Evolutionary conservation across 305 asterid genomes (phyloP).

Genomic region (Ilex paraguariensis): DNA sequence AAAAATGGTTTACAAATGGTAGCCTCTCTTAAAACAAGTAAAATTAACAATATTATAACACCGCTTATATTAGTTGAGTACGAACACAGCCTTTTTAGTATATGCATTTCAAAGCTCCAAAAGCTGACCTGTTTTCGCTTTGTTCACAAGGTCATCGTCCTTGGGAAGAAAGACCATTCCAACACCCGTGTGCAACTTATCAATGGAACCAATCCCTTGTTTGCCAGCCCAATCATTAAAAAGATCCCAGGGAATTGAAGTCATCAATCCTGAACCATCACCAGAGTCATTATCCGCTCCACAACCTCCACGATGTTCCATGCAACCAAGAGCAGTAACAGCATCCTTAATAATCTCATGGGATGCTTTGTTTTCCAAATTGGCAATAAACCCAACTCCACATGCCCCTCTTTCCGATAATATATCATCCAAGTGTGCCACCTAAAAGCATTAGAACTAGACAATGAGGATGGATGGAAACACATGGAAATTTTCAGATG

Average conservation of each 20-base stretch:
- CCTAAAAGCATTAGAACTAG: conserved; percentile 38
- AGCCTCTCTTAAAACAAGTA: no score
- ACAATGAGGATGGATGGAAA: conserved; percentile 8
- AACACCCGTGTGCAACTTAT: conserved; percentile 80
- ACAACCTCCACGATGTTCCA: conserved; percentile 99
- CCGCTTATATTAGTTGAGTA: no score
- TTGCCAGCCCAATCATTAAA: conserved; percentile 84
- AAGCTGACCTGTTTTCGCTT: conserved; percentile 72
- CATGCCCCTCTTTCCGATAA: conserved; percentile 94
- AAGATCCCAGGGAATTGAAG: conserved; percentile 95
- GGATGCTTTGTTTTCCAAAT: conserved; percentile 81
- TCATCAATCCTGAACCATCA: conserved; percentile 98
- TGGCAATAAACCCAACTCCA: conserved; percentile 97
- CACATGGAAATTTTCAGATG: background rate
- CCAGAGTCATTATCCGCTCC: conserved; percentile 99
- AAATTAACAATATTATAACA: no score
- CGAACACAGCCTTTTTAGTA: background rate
- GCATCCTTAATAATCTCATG: conserved; percentile 84
- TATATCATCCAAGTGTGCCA: conserved; percentile 81
- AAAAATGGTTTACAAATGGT: no score
- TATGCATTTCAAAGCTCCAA: conserved; percentile 7
- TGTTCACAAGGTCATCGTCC: conserved; percentile 55
- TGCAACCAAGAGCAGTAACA: conserved; percentile 92
- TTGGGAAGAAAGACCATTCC: conserved; percentile 96
- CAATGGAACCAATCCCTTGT: conserved; percentile 69